These are phyloP conservation scores for Sextonia rubra DNA, from an alignment of 164 flowering plant species.

Conservation along the genomic window DNA sequence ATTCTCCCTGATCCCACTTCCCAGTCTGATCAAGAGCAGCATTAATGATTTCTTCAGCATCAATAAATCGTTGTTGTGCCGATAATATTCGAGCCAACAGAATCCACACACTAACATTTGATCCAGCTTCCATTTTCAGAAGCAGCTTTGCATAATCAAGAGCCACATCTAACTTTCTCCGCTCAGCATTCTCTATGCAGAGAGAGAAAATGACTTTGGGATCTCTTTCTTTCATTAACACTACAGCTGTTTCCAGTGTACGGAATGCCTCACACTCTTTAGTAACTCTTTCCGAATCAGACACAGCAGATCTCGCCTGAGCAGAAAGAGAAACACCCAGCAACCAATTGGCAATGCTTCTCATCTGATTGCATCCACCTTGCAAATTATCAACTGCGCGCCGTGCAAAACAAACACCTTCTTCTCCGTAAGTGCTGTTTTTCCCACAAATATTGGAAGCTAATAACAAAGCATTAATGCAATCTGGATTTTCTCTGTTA, in stretches of 20 bases:
- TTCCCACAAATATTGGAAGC: constrained; percentile 78
- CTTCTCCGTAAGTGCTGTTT: constrained; percentile 34
- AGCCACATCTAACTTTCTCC: constrained; percentile 74
- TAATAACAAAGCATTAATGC: constrained; percentile 43
- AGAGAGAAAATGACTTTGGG: constrained; percentile 53
- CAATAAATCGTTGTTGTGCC: constrained; percentile 64
- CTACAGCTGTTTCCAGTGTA: constrained; percentile 53
- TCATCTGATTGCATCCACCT: constrained; percentile 42
- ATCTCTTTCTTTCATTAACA: constrained; percentile 33
- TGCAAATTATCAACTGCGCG: constrained; percentile 28
- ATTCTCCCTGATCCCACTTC: constrained; percentile 76
- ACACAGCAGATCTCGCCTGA: constrained; percentile 40
- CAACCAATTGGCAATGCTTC: constrained; percentile 45
- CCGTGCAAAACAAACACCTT: constrained; percentile 50
- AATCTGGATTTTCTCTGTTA: constrained; percentile 41
- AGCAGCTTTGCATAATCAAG: constrained; percentile 66
- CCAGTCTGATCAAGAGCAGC: constrained; percentile 82
- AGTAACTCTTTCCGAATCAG: constrained; percentile 46
- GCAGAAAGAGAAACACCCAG: constrained; percentile 55
- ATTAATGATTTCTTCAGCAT: constrained; percentile 68
- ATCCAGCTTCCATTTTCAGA: constrained; percentile 58
- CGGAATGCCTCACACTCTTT: constrained; percentile 55
- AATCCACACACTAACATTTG: constrained; percentile 48
- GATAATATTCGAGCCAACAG: constrained; percentile 78
- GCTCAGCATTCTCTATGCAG: constrained; percentile 76